Conservation (phyloP, 2,329 filamentous ascomycete species). For the Arthrobotrys sphaeroides region DNA sequence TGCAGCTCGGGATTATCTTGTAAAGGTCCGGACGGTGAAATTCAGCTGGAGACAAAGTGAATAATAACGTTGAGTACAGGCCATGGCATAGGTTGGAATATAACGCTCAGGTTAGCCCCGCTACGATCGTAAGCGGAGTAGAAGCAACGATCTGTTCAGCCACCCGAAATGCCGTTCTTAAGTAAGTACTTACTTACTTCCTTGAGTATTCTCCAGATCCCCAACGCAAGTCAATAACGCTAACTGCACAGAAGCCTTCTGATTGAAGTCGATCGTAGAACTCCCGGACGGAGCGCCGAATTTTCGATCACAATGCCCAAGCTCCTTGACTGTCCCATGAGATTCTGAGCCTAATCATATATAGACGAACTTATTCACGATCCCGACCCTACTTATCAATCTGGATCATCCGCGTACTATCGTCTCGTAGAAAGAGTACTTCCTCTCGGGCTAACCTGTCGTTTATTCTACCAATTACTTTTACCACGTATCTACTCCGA, state of each 20-base stretch:
- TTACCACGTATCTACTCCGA: not conserved
- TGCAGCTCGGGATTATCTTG: no score
- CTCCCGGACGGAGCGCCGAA: not conserved
- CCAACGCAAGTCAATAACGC: not conserved
- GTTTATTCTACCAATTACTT: not conserved
- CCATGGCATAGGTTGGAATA: no score
- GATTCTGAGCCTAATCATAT: not conserved
- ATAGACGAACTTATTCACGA: not conserved
- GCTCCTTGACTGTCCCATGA: not conserved
- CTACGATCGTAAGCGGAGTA: not conserved
- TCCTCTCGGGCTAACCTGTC: not conserved
- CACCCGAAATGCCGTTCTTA: not conserved
- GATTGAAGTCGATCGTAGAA: not conserved
- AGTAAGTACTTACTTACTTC: no score
- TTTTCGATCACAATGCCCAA: not conserved
- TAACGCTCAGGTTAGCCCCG: no score
- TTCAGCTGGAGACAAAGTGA: no score
- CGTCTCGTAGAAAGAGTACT: constrained; percentile 1
- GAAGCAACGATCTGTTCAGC: not conserved
- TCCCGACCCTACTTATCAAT: not conserved
- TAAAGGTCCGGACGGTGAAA: no score
- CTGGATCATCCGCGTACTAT: not conserved
- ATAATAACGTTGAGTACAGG: no score
- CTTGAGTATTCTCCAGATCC: not conserved
- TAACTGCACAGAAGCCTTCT: no score